Percentiles rank a stretch among this genome's conserved stretches.
These are phyloP conservation scores for Tetrapisispora iriomotensis DNA, from an alignment of 805 yeast species.

Conservation along the genomic window DNA sequence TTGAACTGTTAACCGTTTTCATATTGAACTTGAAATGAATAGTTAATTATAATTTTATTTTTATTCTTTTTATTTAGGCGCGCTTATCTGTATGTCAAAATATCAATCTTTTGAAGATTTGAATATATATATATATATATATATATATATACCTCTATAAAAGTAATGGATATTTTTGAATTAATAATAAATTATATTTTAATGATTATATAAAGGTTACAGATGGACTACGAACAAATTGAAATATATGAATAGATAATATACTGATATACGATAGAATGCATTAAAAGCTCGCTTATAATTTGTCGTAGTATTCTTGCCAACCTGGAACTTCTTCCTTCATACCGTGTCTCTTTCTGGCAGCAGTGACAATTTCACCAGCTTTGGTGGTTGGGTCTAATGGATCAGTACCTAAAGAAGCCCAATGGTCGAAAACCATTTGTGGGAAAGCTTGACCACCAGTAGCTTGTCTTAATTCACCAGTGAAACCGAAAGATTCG, in stretches of 20 bases:
- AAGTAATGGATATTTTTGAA: too few species aligned
- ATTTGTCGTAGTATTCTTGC: slow-evolving; percentile 95
- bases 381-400: slow-evolving; percentile 69
- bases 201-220: slow-evolving; percentile 2
- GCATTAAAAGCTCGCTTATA: slow-evolving; percentile 35
- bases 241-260: slow-evolving; percentile 2
- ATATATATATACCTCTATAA: too few species aligned
- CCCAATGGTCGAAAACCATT: slow-evolving; percentile 98
- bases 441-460: slow-evolving; percentile 99
- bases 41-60: too few species aligned
- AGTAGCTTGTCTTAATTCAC: slow-evolving; percentile 98
- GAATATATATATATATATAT: too few species aligned
- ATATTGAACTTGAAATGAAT: too few species aligned
- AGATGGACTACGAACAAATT: slow-evolving; percentile 4
- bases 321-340: slow-evolving; percentile 96
- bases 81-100: too few species aligned
- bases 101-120: too few species aligned
- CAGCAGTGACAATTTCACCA: slow-evolving; percentile 48
- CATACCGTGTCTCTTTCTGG: slow-evolving; percentile 93
- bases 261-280: neutral
- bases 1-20: too few species aligned
- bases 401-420: slow-evolving; percentile 82
- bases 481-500: slow-evolving; percentile 99
- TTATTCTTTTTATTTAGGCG: too few species aligned
- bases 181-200: slow-evolving; percentile 8